Conservation (phyloP, 768 basidiomycete species). For the Mrakia blollopis region DNA sequence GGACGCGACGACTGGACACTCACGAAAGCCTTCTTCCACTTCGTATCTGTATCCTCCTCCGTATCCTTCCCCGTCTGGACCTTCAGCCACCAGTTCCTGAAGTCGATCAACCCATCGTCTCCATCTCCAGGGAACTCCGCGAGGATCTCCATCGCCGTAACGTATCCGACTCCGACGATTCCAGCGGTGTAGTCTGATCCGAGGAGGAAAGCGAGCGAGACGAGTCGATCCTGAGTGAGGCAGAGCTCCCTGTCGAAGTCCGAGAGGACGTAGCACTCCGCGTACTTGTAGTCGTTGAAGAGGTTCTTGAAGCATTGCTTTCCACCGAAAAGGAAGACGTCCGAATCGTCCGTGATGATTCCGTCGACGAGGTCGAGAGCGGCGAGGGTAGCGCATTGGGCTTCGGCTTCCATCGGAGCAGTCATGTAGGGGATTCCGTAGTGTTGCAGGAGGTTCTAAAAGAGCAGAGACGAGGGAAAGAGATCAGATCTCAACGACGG, state of each 20-base stretch:
- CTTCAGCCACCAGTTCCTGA: conserved; percentile 89
- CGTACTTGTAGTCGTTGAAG: conserved; percentile 99
- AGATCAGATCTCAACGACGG: not conserved
- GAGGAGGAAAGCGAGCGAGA: conserved; percentile 84
- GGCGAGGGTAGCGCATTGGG: conserved; percentile 91
- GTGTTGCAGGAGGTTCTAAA: conserved; percentile 76
- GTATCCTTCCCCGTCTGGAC: conserved; percentile 87
- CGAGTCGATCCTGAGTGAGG: conserved; percentile 74
- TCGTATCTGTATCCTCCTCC: conserved; percentile 56
- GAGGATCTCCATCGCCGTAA: conserved; percentile 90
- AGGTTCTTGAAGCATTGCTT: conserved; percentile 96
- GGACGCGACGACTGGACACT: conserved; percentile 42
- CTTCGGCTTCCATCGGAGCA: conserved; percentile 99
- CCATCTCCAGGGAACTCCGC: conserved; percentile 80
- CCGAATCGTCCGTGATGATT: conserved; percentile 97
- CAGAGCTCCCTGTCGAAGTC: conserved; percentile 85
- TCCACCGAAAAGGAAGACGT: conserved; percentile 96
- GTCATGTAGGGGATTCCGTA: conserved; percentile 98
- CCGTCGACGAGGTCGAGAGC: conserved; percentile 84
- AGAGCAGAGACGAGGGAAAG: not conserved
- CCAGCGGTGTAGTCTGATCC: conserved; percentile 97
- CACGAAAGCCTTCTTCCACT: conserved; percentile 80
- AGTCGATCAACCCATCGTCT: conserved; percentile 63
- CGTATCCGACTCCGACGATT: conserved; percentile 84
- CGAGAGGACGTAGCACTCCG: conserved; percentile 82